Conservation (phyloP, 768 basidiomycete species). For the Mycena indigotica region DNA sequence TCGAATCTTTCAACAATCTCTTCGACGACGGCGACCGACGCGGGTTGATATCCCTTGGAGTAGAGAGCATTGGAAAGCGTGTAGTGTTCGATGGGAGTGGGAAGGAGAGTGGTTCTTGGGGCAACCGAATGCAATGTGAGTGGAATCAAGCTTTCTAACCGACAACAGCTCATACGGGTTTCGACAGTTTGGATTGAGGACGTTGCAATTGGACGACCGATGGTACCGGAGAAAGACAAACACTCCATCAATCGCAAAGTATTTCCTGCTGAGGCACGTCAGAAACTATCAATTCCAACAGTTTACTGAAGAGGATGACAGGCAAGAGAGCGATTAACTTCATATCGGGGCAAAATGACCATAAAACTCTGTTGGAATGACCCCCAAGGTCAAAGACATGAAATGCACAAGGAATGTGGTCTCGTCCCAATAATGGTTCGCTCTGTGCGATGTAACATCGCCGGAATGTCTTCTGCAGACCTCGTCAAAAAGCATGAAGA, state of each 20-base stretch:
- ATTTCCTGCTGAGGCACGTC: slow-evolving; percentile 83
- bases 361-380: slow-evolving; percentile 86
- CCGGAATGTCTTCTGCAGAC: slow-evolving; percentile 78
- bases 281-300: background rate
- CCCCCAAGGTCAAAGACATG: slow-evolving; percentile 64
- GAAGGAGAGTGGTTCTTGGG: slow-evolving; percentile 60
- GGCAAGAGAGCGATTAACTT: slow-evolving; percentile 92
- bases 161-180: slow-evolving; percentile 12
- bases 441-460: slow-evolving; percentile 94
- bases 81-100: slow-evolving; percentile 88
- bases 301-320: slow-evolving; percentile 31
- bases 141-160: slow-evolving; percentile 22
- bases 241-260: slow-evolving; percentile 72
- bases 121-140: slow-evolving; percentile 85
- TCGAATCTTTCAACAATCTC: slow-evolving; percentile 95
- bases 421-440: slow-evolving; percentile 94
- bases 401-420: slow-evolving; percentile 85
- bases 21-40: slow-evolving; percentile 85
- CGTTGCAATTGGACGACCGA: slow-evolving; percentile 79
- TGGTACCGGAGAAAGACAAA: slow-evolving; percentile 83
- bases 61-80: slow-evolving; percentile 86
- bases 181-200: slow-evolving; percentile 86
- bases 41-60: slow-evolving; percentile 75
- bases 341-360: slow-evolving; percentile 90
- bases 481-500: slow-evolving; percentile 93